Evolutionary conservation across 2,329 filamentous ascomycete species (phyloP).

Genomic region (Penicillium sp.): DNA sequence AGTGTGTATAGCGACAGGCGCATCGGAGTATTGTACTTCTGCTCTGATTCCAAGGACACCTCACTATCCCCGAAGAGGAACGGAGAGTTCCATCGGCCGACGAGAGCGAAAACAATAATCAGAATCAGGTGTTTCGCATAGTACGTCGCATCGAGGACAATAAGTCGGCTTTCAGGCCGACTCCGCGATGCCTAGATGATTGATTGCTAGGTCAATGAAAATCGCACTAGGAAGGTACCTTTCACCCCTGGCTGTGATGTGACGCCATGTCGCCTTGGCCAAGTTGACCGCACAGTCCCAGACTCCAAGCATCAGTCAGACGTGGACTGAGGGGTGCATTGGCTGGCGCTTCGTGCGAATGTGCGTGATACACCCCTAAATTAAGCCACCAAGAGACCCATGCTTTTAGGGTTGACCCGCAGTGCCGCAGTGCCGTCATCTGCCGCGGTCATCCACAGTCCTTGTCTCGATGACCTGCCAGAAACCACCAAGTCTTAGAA

Average conservation of each 20-base stretch:
- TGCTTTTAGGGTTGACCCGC: slow-evolving; percentile 5
- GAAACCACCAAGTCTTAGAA: background rate
- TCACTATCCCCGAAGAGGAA: background rate
- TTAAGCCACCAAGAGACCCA: slow-evolving; percentile 2
- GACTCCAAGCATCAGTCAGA: background rate
- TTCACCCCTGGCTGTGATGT: background rate
- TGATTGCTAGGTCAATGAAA: background rate
- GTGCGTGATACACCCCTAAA: slow-evolving; percentile 6
- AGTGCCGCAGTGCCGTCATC: slow-evolving; percentile 11
- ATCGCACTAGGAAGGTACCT: background rate
- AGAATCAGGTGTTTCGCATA: too few species aligned
- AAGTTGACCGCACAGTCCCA: background rate
- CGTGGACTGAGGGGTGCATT: slow-evolving; percentile 9
- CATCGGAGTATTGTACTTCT: background rate
- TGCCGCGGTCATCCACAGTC: slow-evolving; percentile 5
- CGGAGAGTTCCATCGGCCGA: background rate
- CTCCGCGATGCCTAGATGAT: background rate
- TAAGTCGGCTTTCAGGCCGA: slow-evolving; percentile 5
- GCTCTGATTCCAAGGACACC: background rate
- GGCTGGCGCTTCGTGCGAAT: slow-evolving; percentile 6
- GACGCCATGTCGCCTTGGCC: slow-evolving; percentile 6
- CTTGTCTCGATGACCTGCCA: background rate
- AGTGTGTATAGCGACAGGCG: background rate
- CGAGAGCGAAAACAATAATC: background rate
- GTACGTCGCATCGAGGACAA: background rate